These are phyloP conservation scores for Beta macrorhiza DNA, from an alignment of 179 eudicot genomes.

Conservation along the genomic window DNA sequence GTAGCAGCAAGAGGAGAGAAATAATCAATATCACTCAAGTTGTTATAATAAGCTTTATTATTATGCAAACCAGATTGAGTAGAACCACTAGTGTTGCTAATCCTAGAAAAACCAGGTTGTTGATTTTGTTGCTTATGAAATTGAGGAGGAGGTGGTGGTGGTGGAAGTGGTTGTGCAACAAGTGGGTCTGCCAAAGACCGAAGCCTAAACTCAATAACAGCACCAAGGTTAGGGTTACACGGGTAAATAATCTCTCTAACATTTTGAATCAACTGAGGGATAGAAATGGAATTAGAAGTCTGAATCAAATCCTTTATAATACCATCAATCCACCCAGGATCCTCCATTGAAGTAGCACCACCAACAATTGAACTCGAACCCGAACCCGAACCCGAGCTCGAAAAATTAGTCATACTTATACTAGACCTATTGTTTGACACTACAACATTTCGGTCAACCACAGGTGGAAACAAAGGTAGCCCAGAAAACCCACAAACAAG, in stretches of 20 bases:
- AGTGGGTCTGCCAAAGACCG: slow-evolving; percentile 53
- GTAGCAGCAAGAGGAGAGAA: neutral
- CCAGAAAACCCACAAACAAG: slow-evolving; percentile 84
- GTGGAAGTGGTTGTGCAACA: slow-evolving; percentile 4
- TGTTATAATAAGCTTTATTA: neutral
- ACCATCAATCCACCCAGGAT: slow-evolving; percentile 69
- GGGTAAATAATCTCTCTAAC: slow-evolving; percentile 88
- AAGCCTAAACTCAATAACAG: slow-evolving; percentile 70
- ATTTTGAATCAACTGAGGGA: slow-evolving; percentile 80
- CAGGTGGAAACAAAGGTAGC: slow-evolving; percentile 81
- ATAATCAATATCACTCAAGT: slow-evolving; percentile 4
- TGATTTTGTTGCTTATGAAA: neutral
- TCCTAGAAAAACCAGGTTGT: slow-evolving; percentile 8
- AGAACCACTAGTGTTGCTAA: neutral
- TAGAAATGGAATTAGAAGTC: slow-evolving; percentile 52
- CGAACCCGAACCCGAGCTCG: neutral
- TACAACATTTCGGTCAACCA: neutral
- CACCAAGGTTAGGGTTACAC: slow-evolving; percentile 75
- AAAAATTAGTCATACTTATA: neutral
- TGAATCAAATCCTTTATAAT: slow-evolving; percentile 78
- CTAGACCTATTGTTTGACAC: neutral
- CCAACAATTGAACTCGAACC: neutral
- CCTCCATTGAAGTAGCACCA: neutral
- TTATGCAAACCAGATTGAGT: slow-evolving; percentile 14
- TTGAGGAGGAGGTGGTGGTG: neutral